Conservation (phyloP, 1,284 basidiomycete species). For the Marasmius sp. region DNA sequence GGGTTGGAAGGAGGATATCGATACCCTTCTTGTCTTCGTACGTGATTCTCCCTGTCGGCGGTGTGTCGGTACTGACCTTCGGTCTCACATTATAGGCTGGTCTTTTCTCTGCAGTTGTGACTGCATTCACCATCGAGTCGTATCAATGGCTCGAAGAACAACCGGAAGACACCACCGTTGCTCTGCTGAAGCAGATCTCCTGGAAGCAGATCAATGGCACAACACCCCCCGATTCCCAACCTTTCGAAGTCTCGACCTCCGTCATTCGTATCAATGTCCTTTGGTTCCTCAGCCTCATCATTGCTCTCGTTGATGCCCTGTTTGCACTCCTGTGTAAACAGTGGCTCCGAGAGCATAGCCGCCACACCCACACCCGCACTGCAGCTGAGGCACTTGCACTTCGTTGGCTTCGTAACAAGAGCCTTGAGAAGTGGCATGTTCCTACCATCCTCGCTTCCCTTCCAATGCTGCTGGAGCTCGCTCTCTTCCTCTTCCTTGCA, state of each 20-base stretch:
- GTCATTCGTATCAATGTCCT: not conserved
- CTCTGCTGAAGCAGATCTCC: not conserved
- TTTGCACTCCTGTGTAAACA: constrained; percentile 11
- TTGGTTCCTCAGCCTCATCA: constrained; percentile 6
- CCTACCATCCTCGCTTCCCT: not conserved
- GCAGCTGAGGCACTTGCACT: not conserved
- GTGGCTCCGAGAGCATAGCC: constrained; percentile 9
- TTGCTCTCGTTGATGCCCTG: constrained; percentile 2
- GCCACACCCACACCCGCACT: not conserved
- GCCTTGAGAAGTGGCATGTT: not conserved
- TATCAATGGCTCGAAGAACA: not conserved
- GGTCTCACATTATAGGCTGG: not conserved
- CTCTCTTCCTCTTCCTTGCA: constrained; percentile 3
- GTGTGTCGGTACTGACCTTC: no score
- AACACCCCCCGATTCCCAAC: not conserved
- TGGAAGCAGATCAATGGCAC: not conserved
- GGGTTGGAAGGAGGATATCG: not conserved
- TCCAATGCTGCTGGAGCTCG: not conserved
- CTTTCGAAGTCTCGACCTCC: not conserved
- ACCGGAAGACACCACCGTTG: not conserved
- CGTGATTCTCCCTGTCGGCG: no score
- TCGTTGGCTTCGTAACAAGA: not conserved
- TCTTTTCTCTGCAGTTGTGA: not conserved
- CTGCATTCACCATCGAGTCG: not conserved
- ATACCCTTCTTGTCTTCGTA: not conserved